phyloP scores from a whole-genome alignment of 164 flowering plant species.

The Berberis thunbergii region DNA sequence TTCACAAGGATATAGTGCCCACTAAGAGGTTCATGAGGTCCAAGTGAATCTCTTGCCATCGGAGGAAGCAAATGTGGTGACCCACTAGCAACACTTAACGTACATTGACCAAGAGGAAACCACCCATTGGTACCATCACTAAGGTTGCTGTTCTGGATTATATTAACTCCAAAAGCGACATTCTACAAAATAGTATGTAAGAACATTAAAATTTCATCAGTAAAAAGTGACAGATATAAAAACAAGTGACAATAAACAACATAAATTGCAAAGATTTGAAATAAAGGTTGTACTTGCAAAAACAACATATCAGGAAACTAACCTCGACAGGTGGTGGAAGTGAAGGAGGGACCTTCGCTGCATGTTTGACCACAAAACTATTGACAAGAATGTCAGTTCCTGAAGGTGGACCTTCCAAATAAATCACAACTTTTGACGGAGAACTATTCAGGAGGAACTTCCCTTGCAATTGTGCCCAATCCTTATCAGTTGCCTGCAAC shows the following conservation, averaged over 20 bases:
- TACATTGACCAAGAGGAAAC: constrained; percentile 87
- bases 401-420: constrained; percentile 87
- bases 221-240: neutral
- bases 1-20: constrained; percentile 71
- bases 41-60: constrained; percentile 80
- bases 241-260: neutral
- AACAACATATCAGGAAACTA: constrained; percentile 8
- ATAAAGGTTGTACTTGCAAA: neutral
- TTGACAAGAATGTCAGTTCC: constrained; percentile 94
- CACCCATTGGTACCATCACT: constrained; percentile 61
- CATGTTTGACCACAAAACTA: constrained; percentile 66
- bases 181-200: constrained; percentile 33
- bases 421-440: constrained; percentile 64
- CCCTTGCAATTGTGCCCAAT: constrained; percentile 78
- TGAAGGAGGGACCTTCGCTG: constrained; percentile 65
- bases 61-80: constrained; percentile 84
- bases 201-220: neutral
- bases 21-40: constrained; percentile 61
- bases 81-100: constrained; percentile 47
- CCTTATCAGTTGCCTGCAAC: constrained; percentile 86
- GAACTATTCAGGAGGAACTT: constrained; percentile 75
- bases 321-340: constrained; percentile 76
- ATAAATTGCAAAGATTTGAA: neutral
- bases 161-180: constrained; percentile 63
- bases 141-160: constrained; percentile 63